These are phyloP conservation scores for Macaranga tanarius DNA, from an alignment of 441 rosid genomes.

Conservation along the genomic window DNA sequence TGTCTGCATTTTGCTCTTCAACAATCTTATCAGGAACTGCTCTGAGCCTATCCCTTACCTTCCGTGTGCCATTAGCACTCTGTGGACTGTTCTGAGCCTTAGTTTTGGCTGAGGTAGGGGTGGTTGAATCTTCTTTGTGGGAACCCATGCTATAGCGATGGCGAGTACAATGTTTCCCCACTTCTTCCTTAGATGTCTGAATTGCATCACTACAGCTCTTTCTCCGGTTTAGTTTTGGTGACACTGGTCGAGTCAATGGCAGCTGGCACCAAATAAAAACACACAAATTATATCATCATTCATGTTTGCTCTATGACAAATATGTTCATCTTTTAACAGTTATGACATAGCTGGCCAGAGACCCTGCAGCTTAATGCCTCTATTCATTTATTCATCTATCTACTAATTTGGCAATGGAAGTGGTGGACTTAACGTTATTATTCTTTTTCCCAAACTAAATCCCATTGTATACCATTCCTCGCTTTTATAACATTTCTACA, in stretches of 20 bases:
- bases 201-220: conserved; percentile 72
- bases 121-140: conserved; percentile 37
- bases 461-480: not conserved
- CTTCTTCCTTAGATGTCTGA: conserved; percentile 49
- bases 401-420: not conserved
- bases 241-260: conserved; percentile 81
- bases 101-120: conserved; percentile 31
- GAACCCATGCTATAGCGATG: conserved; percentile 64
- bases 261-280: conserved; percentile 39
- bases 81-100: conserved; percentile 35
- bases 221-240: conserved; percentile 80
- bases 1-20: conserved; percentile 30
- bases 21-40: conserved; percentile 35
- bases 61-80: conserved; percentile 39
- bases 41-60: conserved; percentile 41
- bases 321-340: conserved; percentile 1
- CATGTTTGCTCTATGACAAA: conserved; percentile 1
- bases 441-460: not conserved
- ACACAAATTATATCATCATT: conserved; percentile 11
- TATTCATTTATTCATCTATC: not conserved
- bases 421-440: not conserved
- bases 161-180: conserved; percentile 44
- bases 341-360: not conserved
- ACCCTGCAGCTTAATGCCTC: not conserved
- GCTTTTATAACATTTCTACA: not conserved